These are phyloP conservation scores for Penicillium sp. DNA, from an alignment of 2,329 filamentous ascomycete species.

Conservation along the genomic window DNA sequence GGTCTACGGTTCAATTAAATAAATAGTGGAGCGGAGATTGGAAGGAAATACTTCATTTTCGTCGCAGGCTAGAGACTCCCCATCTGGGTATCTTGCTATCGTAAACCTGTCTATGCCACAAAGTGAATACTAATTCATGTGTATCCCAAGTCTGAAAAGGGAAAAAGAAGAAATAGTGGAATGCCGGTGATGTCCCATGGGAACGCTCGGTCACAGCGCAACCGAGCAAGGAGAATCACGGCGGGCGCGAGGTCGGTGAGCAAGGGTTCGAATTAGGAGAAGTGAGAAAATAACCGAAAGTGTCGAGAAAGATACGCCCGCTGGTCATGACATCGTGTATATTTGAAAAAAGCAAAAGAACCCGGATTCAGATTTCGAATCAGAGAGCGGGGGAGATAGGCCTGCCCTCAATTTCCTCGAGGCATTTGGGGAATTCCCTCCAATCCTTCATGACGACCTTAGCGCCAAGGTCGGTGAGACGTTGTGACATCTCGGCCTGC, in stretches of 20 bases:
- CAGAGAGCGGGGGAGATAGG: slow-evolving; percentile 10
- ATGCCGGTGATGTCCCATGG: background rate
- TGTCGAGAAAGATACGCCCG: slow-evolving; percentile 29
- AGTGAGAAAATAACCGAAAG: slow-evolving; percentile 8
- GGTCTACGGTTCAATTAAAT: too few species aligned
- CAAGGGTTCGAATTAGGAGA: background rate
- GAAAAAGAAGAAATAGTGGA: slow-evolving; percentile 8
- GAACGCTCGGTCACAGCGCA: background rate
- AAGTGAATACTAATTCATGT: slow-evolving; percentile 24
- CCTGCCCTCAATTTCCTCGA: slow-evolving; percentile 47
- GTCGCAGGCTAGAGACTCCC: slow-evolving; percentile 16
- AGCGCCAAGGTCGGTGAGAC: slow-evolving; percentile 66
- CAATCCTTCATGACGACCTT: slow-evolving; percentile 62
- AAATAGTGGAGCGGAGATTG: background rate
- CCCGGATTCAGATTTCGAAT: background rate
- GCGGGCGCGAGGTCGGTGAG: background rate
- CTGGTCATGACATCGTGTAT: slow-evolving; percentile 39
- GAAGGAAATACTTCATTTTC: slow-evolving; percentile 19
- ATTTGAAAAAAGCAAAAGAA: background rate
- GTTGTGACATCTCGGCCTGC: slow-evolving; percentile 67
- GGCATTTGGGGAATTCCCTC: slow-evolving; percentile 50
- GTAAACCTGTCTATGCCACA: slow-evolving; percentile 27
- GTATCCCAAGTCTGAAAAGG: slow-evolving; percentile 12
- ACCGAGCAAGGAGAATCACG: background rate
- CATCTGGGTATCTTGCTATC: slow-evolving; percentile 18